Percentiles rank a stretch among this genome's conserved stretches.
phyloP scores from a whole-genome alignment of 768 basidiomycete genomes.

The Saitozyma sp. region DNA sequence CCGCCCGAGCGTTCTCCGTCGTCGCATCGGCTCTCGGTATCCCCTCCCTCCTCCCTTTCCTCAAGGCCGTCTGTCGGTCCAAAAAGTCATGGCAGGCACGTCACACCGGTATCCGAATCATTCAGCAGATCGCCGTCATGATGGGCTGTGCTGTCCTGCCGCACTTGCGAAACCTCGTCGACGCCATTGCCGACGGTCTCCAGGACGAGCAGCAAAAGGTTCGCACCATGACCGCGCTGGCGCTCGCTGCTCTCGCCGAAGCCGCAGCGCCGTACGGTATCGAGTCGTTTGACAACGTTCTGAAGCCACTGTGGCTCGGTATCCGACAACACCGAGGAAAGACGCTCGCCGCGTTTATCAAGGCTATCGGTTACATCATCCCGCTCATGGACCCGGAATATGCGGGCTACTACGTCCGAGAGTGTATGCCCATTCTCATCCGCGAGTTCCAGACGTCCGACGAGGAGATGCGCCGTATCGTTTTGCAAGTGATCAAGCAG shows the following conservation, averaged over 20 bases:
- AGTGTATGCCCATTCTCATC: conserved; percentile 58
- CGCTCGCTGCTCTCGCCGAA: conserved; percentile 90
- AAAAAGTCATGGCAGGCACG: conserved; percentile 99
- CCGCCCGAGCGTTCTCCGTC: conserved; percentile 96
- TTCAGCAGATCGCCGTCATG: conserved; percentile 99
- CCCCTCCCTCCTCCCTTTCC: conserved; percentile 93
- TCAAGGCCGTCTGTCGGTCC: conserved; percentile 96
- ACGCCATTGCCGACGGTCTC: conserved; percentile 89
- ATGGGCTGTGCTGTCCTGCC: conserved; percentile 99
- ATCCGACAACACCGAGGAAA: conserved; percentile 94
- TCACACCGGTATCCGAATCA: conserved; percentile 98
- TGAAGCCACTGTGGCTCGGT: conserved; percentile 91
- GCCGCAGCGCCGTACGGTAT: conserved; percentile 98
- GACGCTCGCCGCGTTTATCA: conserved; percentile 89
- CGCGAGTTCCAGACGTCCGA: conserved; percentile 99
- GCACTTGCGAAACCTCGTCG: conserved; percentile 92
- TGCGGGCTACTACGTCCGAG: conserved; percentile 97
- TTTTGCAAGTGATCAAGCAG: conserved; percentile 97
- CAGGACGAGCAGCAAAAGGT: conserved; percentile 96
- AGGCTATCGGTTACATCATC: conserved; percentile 98
- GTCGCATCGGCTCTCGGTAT: conserved; percentile 98
- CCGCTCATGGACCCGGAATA: conserved; percentile 99
- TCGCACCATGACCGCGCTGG: conserved; percentile 90
- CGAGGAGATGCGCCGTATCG: conserved; percentile 99
- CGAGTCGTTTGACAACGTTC: conserved; percentile 96